Base-by-base conservation (phyloP, 2,329 filamentous ascomycete genomes). In the Pestalotiopsis fici region DNA sequence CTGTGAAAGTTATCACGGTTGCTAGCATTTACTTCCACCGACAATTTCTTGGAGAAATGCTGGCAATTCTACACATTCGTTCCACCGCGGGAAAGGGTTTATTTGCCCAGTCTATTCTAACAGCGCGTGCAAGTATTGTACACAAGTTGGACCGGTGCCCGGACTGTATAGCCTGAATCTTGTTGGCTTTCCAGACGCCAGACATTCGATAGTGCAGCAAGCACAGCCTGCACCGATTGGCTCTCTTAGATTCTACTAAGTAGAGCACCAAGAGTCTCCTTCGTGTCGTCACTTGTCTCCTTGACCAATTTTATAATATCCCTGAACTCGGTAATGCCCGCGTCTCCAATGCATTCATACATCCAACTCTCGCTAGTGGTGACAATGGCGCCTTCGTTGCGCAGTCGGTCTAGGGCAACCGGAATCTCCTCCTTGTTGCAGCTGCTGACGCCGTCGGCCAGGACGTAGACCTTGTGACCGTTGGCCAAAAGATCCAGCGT, bases 331-430 rank as follows among this genome's bases (percentile, higher is more conserved):
- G 85, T 80, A 73, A 91, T 88, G 13, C 81, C 85, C 6, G 95
- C 93, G 81, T 98, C 95, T 21, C 93, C 93, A 83, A 98, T 87
- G 74, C 90, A 89, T 83, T 98, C 95, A 81, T 97, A 98, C 76
- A 98, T 81, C 81, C 93, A 91, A 79, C 93, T 92, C 87, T 98
- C 95, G 79, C 93, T 96, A 27, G 91, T 94, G 21, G 94, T 97
- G 37, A 98, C 90, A 3, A 88, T 82, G 43, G 90, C 93, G 1
- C 95, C 95, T 71, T 91, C 94, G 71, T 87, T 85, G 72, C 93
- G 84, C 81, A 98, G 78, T 69, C 95, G 82, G 25, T 88, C 90
- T 68, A 98, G 82, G 59, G 95, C 95, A 71, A 98, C 82, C 1
- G 87, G 87, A 7, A 97, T 87, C 82, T 98, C 95, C 76, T 93